A percentile compares a stretch with the other conserved stretches of the same genome.
Conservation (phyloP, 495 filamentous ascomycete species). For the Penicillium subrubescens region DNA sequence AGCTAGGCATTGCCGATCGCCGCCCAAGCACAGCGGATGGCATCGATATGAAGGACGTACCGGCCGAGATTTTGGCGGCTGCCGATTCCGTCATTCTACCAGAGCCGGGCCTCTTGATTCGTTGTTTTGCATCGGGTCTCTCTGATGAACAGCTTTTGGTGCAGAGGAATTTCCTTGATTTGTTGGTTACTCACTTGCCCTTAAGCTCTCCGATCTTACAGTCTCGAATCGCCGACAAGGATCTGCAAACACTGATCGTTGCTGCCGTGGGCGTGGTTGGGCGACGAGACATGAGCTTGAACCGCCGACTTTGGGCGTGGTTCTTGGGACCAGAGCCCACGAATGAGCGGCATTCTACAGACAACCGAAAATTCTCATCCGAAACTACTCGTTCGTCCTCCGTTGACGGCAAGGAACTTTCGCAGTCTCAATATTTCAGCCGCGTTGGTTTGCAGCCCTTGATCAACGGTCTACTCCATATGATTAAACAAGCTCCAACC, state of each 20-base stretch:
- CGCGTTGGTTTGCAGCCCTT: constrained; percentile 74
- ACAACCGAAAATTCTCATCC: constrained; percentile 51
- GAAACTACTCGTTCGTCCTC: constrained; percentile 50
- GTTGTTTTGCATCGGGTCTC: constrained; percentile 90
- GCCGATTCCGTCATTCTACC: constrained; percentile 82
- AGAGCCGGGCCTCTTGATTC: constrained; percentile 85
- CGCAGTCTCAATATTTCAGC: constrained; percentile 71
- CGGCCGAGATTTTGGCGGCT: constrained; percentile 41
- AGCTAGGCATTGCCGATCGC: constrained; percentile 53
- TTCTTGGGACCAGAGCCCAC: constrained; percentile 80
- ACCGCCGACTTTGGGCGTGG: constrained; percentile 95
- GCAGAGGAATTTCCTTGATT: constrained; percentile 89
- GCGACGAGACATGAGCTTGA: constrained; percentile 93
- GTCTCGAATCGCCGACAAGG: constrained; percentile 64
- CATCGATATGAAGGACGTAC: constrained; percentile 24
- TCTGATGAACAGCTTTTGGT: constrained; percentile 86
- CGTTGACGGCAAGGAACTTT: constrained; percentile 41
- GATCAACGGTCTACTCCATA: constrained; percentile 70
- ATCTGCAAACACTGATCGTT: constrained; percentile 77
- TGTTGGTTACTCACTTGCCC: constrained; percentile 88
- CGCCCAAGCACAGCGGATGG: constrained; percentile 35
- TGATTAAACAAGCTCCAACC: constrained; percentile 62
- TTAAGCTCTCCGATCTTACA: constrained; percentile 85
- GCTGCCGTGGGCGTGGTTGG: constrained; percentile 83
- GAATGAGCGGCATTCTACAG: constrained; percentile 44